Conservation (phyloP, 305 asterid species). For the Fraxinus baroniana region DNA sequence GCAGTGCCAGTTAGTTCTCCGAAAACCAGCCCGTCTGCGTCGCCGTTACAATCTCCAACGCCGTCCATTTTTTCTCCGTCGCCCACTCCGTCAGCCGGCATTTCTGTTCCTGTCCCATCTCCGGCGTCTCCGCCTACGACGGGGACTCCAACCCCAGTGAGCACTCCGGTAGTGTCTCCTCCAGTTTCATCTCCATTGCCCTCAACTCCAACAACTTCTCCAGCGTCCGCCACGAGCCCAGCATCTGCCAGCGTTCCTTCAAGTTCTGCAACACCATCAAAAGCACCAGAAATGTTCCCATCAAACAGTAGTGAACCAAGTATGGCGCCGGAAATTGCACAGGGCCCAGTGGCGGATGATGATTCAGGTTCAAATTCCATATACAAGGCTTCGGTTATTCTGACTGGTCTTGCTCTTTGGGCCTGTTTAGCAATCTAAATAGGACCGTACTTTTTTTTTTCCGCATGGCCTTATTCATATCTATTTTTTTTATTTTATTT, state of each 20-base stretch:
- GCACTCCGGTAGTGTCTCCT: constrained; percentile 25
- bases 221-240: constrained; percentile 38
- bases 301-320: constrained; percentile 38
- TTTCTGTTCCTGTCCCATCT: constrained; percentile 45
- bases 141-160: constrained; percentile 27
- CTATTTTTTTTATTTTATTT: constrained; percentile 1
- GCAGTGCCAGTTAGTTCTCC: constrained; percentile 39
- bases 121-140: constrained; percentile 39
- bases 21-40: constrained; percentile 41
- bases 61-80: constrained; percentile 29
- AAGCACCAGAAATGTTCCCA: constrained; percentile 43
- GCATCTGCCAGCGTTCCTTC: constrained; percentile 43
- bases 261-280: constrained; percentile 44
- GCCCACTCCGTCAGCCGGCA: constrained; percentile 35
- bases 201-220: constrained; percentile 41
- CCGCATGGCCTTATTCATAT: not conserved
- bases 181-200: constrained; percentile 32
- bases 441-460: not conserved
- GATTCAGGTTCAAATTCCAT: constrained; percentile 33
- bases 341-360: constrained; percentile 51
- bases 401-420: constrained; percentile 44
- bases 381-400: constrained; percentile 24
- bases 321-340: constrained; percentile 43
- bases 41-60: constrained; percentile 44
- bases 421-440: constrained; percentile 37